Base-by-base conservation (phyloP, 1,284 basidiomycete species). In the Boletus nobilissimus region DNA sequence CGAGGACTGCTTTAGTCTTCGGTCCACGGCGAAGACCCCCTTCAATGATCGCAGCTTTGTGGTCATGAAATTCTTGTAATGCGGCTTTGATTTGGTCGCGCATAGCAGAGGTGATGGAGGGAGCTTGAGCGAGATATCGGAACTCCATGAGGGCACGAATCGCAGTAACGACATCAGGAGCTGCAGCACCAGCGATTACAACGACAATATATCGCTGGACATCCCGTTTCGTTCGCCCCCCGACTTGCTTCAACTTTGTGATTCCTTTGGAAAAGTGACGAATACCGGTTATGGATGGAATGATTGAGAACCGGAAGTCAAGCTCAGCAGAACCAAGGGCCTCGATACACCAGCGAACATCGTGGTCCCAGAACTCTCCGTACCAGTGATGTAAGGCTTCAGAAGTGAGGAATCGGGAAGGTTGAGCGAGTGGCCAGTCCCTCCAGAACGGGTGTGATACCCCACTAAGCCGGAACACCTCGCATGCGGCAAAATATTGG, bases 101-200 rank as follows among this genome's bases (percentile, higher is more conserved):
- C 14, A 39, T 57, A 3, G 26, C 29, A 1, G 84, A 78, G 63
- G 78, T 73, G 51, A 79, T 62, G 5, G 26, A 11, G 0, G 34
- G 51, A 0, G 74, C 70, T n/a, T 80, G 79, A 16, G 63, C 51
- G 2, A 74, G 54, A 36, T 78, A 80, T 16, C 14, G 3, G 57
- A 87, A 88, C 62, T 87, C 83, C 62, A 85, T 78, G 5, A 87
- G 78, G 14, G 84, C 78, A 34, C 78, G 77, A 22, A 88, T 65
- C 0, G 81, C 82, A 34, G 76, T 76, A 26, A 87, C 65, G 62
- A 86, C 81, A 1, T 77, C 26, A 2, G 69, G 46, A 5, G 81
- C 69, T n/a, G 81, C 80, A 51, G 83, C 83, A 65, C 81, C 79
- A 18, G 83, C 83, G 63, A 87, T 83, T 18, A 85, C 73, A 24